Percentiles rank a stretch among this genome's conserved stretches.
Conservation (phyloP, 768 basidiomycete species). For the Rhodotorula kratochvilovae region DNA sequence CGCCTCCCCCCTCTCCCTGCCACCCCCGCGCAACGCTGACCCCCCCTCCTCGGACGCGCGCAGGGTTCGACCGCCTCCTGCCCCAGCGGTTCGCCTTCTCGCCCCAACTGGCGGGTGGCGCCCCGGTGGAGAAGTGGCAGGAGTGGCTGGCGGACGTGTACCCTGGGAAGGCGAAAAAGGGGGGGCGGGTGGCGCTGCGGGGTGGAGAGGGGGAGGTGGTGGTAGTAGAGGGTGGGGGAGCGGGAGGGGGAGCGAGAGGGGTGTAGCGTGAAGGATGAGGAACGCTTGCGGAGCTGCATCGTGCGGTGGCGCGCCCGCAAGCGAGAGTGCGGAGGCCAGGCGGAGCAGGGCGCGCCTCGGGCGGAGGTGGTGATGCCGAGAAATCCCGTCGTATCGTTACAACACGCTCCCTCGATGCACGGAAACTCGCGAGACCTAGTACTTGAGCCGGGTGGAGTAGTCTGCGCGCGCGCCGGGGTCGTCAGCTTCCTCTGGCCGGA, state of each 20-base stretch:
- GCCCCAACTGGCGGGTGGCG: neutral
- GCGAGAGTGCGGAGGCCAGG: no score
- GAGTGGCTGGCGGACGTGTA: constrained; percentile 4
- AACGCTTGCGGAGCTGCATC: neutral
- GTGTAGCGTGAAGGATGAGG: neutral
- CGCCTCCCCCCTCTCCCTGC: neutral
- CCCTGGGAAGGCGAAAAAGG: constrained; percentile 7
- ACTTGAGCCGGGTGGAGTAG: constrained; percentile 76
- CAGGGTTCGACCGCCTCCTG: neutral
- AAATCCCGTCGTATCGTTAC: neutral
- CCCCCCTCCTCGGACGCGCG: neutral
- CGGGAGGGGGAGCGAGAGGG: neutral
- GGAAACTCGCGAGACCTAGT: constrained; percentile 48
- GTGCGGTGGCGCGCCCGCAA: no score
- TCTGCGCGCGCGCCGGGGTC: constrained; percentile 51
- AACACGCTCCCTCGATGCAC: neutral
- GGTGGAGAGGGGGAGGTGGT: no score
- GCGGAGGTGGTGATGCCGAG: no score
- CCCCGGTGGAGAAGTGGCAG: neutral
- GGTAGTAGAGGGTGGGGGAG: neutral
- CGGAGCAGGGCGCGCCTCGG: no score
- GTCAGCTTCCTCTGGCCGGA: neutral
- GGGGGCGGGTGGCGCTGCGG: neutral
- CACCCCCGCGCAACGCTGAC: neutral
- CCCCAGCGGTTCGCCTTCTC: neutral